Percentiles rank a stretch among this genome's conserved stretches.
Conservation (phyloP, 2,329 filamentous ascomycete species). For the Helicocarpus griseus region DNA sequence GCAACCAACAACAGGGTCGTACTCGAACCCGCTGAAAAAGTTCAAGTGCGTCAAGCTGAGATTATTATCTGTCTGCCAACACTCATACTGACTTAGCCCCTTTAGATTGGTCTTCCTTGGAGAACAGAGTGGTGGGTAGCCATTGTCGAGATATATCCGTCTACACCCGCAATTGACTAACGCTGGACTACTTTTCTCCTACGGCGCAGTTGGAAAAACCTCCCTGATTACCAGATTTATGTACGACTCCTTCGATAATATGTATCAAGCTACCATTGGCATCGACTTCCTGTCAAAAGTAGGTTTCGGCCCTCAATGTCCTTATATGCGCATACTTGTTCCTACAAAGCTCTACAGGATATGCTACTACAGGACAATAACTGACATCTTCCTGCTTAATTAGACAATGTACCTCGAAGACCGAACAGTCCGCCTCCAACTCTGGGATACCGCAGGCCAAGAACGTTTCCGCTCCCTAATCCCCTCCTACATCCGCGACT, state of each 20-base stretch:
- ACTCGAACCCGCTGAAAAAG: slow-evolving; percentile 99
- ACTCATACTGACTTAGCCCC: background rate
- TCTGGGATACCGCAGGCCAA: slow-evolving; percentile 98
- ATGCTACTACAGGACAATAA: background rate
- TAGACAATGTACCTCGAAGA: slow-evolving; percentile 99
- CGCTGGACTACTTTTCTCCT: slow-evolving; percentile 1
- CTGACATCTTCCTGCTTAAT: background rate
- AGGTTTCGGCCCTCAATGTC: slow-evolving; percentile 20
- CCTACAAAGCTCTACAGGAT: background rate
- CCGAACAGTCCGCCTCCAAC: slow-evolving; percentile 88
- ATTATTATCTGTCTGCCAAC: background rate
- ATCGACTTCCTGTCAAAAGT: slow-evolving; percentile 99
- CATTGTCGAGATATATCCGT: slow-evolving; percentile 7
- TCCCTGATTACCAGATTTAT: slow-evolving; percentile 98
- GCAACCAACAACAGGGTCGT: slow-evolving; percentile 66
- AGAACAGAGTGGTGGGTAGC: slow-evolving; percentile 81
- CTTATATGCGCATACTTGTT: background rate
- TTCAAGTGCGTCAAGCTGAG: slow-evolving; percentile 64
- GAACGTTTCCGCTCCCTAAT: slow-evolving; percentile 96
- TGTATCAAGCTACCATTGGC: slow-evolving; percentile 97
- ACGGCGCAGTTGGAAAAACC: slow-evolving; percentile 77
- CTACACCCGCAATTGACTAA: slow-evolving; percentile 4
- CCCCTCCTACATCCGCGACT: slow-evolving; percentile 97
- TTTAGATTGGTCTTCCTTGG: slow-evolving; percentile 87
- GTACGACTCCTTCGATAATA: slow-evolving; percentile 99